phyloP scores from a whole-genome alignment of 2,329 filamentous ascomycete species.

The Sarocladium brachiariae region DNA sequence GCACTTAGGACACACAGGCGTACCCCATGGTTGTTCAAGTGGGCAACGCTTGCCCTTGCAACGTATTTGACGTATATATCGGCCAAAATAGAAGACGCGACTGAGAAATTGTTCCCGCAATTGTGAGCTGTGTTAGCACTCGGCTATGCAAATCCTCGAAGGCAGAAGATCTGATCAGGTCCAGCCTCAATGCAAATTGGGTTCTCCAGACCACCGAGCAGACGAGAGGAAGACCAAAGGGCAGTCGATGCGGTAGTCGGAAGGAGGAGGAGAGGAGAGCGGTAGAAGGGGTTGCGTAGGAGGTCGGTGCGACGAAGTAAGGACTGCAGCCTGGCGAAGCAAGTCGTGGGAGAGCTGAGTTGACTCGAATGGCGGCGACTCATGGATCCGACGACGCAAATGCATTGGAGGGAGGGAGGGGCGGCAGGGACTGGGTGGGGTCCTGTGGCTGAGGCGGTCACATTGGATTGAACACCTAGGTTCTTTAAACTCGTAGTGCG shows the following conservation, averaged over 20 bases:
- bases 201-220: not conserved
- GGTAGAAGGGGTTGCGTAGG: not conserved
- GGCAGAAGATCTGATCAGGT: not conserved
- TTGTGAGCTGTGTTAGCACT: too few species aligned
- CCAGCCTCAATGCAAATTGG: constrained; percentile 1
- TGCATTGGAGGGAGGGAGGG: constrained; percentile 6
- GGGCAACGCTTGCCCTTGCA: not conserved
- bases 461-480: too few species aligned
- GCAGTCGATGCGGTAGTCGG: not conserved
- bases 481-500: too few species aligned
- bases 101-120: too few species aligned
- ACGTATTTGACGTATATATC: not conserved
- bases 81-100: too few species aligned
- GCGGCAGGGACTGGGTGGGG: not conserved
- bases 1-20: not conserved
- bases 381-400: constrained; percentile 8
- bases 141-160: not conserved
- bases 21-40: constrained; percentile 11
- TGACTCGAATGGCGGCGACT: not conserved
- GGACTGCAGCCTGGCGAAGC: not conserved
- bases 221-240: constrained; percentile 1
- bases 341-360: not conserved
- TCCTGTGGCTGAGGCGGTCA: not conserved
- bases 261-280: not conserved
- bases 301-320: not conserved